Base-by-base conservation (phyloP, 441 rosid genomes). In the Breynia disticha region DNA sequence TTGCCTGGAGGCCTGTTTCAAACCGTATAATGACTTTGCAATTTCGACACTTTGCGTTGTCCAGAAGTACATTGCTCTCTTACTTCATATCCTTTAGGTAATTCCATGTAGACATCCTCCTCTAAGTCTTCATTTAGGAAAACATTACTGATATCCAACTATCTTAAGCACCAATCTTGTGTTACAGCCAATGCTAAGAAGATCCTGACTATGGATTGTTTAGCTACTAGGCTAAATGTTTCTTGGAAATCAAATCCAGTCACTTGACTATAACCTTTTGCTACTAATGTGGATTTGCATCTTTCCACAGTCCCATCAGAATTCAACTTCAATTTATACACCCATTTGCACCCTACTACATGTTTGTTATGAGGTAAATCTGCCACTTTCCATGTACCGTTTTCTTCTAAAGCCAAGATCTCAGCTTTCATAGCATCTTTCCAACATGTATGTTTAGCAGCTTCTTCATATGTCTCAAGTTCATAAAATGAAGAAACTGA, bases 251-350 rank as follows among this genome's bases (percentile, higher is more conserved):
- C 58, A 13, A 52, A 6, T n/a, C 59, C 58, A 7, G 17, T 21
- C 1, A 12, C 13, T 46, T 61, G 52, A 46, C 17, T 61, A 16
- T 14, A 61, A 6, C 59, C 59, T 46, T 61, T 61, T 1, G 48
- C 57, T 5, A 52, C 52, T 4, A 57, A 18, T 19, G 18, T 4
- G 0, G 32, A 52, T 24, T 57, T 46, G 0, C 35, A 24, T 6
- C 46, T 0, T 7, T 61, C 35, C 7, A 52, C 11, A 8, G 41
- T 14, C 0, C 53, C 59, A 28, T 60, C 38, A 16, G 13, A 44
- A 6, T 44, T 18, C 14, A 41, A 12, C 24, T 61, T 61, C 6
- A 45, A n/a, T 14, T 55, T 56, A 38, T 7, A 56, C 16, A 28
- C 41, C 46, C 19, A 63, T 22, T 56, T 55, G 5, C 21, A 55